Base-by-base conservation (phyloP, 805 yeast genomes). In the Ogataea naganishii region DNA sequence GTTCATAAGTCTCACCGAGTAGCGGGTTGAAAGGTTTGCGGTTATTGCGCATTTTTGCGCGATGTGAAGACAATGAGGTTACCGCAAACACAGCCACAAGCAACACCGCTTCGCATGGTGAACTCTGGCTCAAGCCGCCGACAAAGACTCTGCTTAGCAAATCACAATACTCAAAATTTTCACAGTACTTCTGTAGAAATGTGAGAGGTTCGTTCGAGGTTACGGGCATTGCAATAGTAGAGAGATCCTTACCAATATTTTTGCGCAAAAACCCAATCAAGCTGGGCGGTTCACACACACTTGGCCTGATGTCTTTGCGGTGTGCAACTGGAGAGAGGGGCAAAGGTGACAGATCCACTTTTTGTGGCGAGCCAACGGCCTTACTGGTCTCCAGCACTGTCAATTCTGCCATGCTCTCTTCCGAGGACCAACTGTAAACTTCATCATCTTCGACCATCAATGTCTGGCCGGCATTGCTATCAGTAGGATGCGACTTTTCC, bases 21-120 rank as follows among this genome's bases (percentile, higher is more conserved):
- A 92, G 62, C 7, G 98, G 97, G 49, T 86, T 92, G 58, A 92
- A 92, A 1, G 98, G 97, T 49, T 92, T 92, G 39, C 98, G 68
- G 23, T 71, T 52, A 31, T 79, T 75, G 43, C 98, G 68, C 27
- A 75, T 77, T 44, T 82, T 86, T 20, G 72, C 71, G 35, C 96
- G 63, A 43, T 74, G 67, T 8, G 80, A 64, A 0, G 96, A 75
- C 7, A 88, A 52, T 34, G 69, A 71, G 16, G 88, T 75, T 4
- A 83, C 69, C 0, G 95, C 94, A 66, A 88, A 92, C 1, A 84
- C 69, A 1, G 96, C 88, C 27, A 85, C 64, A 26, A 78, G 62
- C 39, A 84, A 51, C 14, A 75, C 65, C 31, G 79, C 60, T 46
- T 78, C 81, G 10, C 7, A 12, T 8, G 7, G 15, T 12, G 5